These are phyloP conservation scores for Calophaca sinica DNA, from an alignment of 306 rosid species.

Conservation along the genomic window DNA sequence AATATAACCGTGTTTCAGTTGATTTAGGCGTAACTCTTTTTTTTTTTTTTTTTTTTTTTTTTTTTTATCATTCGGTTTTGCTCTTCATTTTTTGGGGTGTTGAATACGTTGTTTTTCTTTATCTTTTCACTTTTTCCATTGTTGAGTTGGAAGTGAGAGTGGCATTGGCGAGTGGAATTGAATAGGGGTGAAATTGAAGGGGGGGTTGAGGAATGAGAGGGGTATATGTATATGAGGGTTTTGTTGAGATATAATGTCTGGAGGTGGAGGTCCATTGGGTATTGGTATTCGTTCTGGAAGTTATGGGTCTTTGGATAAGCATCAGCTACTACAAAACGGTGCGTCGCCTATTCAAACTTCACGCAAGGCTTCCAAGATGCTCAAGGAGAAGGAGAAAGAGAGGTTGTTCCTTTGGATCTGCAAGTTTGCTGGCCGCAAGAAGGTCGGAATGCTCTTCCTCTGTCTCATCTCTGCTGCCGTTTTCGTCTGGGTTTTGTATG, in stretches of 20 bases:
- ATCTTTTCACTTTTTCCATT: background rate
- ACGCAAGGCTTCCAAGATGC: conserved; percentile 79
- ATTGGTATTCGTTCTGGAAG: conserved; percentile 84
- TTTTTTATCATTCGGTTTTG: conserved; percentile 20
- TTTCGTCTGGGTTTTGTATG: conserved; percentile 77
- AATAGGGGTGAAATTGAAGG: background rate
- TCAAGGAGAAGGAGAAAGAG: conserved; percentile 91
- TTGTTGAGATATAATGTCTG: conserved; percentile 65
- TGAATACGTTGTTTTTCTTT: background rate
- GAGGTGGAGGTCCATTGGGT: conserved; percentile 69
- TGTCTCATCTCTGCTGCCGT: conserved; percentile 75
- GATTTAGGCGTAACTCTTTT: conserved; percentile 19
- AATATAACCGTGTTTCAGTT: conserved; percentile 31
- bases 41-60: background rate
- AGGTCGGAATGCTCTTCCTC: conserved; percentile 90
- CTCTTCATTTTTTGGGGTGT: conserved; percentile 1
- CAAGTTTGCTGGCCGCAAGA: conserved; percentile 79
- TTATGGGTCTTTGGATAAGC: conserved; percentile 84
- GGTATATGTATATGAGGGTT: conserved; percentile 47
- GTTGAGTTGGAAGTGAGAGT: conserved; percentile 51
- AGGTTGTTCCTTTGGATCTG: conserved; percentile 76
- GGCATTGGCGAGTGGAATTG: background rate
- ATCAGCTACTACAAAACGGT: conserved; percentile 59
- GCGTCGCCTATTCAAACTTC: conserved; percentile 56
- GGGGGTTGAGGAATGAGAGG: conserved; percentile 56